Conservation (phyloP, 2,329 filamentous ascomycete species). For the Exserohilum rostratum region DNA sequence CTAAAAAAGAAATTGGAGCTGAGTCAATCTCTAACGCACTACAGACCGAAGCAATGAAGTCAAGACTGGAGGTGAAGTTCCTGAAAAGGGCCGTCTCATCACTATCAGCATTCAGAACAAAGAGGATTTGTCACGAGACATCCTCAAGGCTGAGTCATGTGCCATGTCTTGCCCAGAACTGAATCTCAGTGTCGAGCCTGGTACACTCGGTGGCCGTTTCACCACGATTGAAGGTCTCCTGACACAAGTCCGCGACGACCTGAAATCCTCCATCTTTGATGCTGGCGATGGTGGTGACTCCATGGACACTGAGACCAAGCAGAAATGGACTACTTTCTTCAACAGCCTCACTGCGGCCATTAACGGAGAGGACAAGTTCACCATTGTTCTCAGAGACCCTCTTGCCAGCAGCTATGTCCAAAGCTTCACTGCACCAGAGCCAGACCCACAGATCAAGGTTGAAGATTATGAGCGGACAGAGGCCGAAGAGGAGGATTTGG, state of each 20-base stretch:
- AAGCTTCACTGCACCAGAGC: constrained; percentile 77
- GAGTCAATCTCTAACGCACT: constrained; percentile 11
- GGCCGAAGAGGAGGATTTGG: constrained; percentile 92
- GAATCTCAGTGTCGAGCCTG: constrained; percentile 84
- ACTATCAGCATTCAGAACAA: constrained; percentile 72
- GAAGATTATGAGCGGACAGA: constrained; percentile 86
- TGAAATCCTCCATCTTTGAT: constrained; percentile 87
- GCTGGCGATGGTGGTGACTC: constrained; percentile 80
- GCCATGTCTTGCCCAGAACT: constrained; percentile 86
- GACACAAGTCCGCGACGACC: constrained; percentile 88
- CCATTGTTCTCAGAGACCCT: constrained; percentile 82
- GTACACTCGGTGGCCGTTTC: constrained; percentile 93
- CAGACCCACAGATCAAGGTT: constrained; percentile 80
- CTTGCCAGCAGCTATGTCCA: constrained; percentile 94
- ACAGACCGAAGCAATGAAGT: constrained; percentile 87
- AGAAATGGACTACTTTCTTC: constrained; percentile 84
- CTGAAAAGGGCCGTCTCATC: constrained; percentile 82
- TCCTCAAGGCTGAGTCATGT: constrained; percentile 95
- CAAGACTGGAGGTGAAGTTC: constrained; percentile 94
- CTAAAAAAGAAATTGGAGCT: not conserved
- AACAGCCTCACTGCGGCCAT: constrained; percentile 76
- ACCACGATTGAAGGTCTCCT: constrained; percentile 95
- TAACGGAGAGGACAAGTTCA: constrained; percentile 78
- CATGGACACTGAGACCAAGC: constrained; percentile 67
- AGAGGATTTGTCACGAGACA: constrained; percentile 85